Conservation (phyloP, 2,329 filamentous ascomycete species). For the Botrytis paeoniae region DNA sequence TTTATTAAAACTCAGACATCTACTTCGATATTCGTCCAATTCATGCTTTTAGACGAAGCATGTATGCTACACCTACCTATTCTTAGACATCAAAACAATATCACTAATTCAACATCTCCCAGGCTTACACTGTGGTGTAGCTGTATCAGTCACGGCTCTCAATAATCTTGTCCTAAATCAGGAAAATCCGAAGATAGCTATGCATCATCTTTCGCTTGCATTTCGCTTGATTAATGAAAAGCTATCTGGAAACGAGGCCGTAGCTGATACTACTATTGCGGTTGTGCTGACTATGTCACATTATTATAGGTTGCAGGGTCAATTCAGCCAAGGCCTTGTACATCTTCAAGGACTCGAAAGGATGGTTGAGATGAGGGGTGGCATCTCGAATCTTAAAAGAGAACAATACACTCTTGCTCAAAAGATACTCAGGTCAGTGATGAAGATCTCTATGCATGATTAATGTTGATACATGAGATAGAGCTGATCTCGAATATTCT, state of each 20-base stretch:
- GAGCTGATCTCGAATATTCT: not conserved
- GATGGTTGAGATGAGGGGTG: conserved; percentile 37
- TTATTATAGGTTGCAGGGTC: conserved; percentile 31
- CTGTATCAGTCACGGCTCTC: conserved; percentile 28
- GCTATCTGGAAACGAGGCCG: conserved; percentile 30
- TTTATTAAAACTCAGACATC: not conserved
- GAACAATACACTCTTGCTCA: not conserved
- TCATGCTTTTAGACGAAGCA: not conserved
- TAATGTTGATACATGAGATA: not conserved
- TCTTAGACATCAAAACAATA: not conserved
- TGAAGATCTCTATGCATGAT: no score
- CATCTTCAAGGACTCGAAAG: conserved; percentile 37
- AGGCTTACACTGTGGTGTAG: conserved; percentile 37
- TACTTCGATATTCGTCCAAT: not conserved
- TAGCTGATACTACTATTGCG: conserved; percentile 35
- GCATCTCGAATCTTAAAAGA: not conserved
- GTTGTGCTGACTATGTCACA: conserved; percentile 35
- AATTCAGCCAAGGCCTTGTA: conserved; percentile 30
- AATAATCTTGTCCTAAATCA: conserved; percentile 15
- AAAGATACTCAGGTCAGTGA: not conserved
- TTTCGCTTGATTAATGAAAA: conserved; percentile 36
- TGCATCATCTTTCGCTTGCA: conserved; percentile 33
- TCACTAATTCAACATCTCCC: not conserved
- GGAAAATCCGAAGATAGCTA: conserved; percentile 24
- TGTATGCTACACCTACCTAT: not conserved